Conservation (phyloP, 2,329 filamentous ascomycete species). For the Aspergillus japonicus region DNA sequence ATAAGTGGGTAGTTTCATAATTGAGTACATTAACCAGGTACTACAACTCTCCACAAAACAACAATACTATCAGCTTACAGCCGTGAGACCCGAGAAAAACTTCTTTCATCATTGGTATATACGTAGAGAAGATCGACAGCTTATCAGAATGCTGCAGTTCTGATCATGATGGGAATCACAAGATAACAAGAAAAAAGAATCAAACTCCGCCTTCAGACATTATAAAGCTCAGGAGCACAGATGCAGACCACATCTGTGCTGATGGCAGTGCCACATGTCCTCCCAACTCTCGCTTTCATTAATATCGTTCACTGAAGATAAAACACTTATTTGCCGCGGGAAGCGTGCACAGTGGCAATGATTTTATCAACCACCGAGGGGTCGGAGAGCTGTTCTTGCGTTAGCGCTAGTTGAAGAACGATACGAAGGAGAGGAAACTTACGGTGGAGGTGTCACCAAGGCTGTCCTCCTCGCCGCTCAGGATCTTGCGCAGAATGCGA, state of each 20-base stretch:
- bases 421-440: conserved; percentile 41
- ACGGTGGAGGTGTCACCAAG: conserved; percentile 90
- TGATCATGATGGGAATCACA: conserved; percentile 7
- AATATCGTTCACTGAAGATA: conserved; percentile 6
- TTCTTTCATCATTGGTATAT: background rate
- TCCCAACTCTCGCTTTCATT: conserved; percentile 2
- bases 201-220: conserved; percentile 4
- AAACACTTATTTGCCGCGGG: conserved; percentile 40
- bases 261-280: background rate
- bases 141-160: background rate
- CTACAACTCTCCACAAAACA: too few relatives aligned
- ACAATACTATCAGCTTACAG: background rate
- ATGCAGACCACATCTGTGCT: background rate
- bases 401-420: conserved; percentile 10
- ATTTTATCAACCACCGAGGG: conserved; percentile 87
- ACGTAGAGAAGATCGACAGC: background rate
- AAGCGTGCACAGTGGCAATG: conserved; percentile 70
- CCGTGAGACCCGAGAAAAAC: background rate
- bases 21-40: too few relatives aligned
- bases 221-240: background rate
- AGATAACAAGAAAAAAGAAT: conserved; percentile 1
- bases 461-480: conserved; percentile 95
- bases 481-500: conserved; percentile 92
- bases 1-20: too few relatives aligned
- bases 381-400: conserved; percentile 68